Evolutionary conservation across 1,284 basidiomycete species (phyloP).

Genomic region (Fomitopsis pinicola): DNA sequence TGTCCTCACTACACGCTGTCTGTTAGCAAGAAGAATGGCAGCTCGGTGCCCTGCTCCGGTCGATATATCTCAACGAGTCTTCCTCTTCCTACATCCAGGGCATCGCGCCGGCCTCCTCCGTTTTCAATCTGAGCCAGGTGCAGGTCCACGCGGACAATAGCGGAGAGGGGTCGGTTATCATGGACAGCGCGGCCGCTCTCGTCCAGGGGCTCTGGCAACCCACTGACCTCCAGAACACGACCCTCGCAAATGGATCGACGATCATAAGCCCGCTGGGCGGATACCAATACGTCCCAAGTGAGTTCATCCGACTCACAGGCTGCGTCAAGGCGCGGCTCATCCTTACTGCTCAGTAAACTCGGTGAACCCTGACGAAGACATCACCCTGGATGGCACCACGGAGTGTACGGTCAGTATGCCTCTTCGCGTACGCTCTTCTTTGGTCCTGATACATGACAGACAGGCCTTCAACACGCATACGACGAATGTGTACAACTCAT

Average conservation of each 20-base stretch:
- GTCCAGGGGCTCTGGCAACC: conserved; percentile 46
- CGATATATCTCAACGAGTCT: conserved; percentile 34
- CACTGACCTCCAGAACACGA: conserved; percentile 28
- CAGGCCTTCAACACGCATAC: conserved; percentile 29
- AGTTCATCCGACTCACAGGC: conserved; percentile 14
- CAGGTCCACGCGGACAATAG: conserved; percentile 42
- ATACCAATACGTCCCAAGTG: conserved; percentile 63
- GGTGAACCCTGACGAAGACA: conserved; percentile 39
- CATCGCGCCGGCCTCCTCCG: conserved; percentile 23
- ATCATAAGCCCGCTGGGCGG: conserved; percentile 45
- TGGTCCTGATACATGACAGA: neutral
- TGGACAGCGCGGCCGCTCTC: conserved; percentile 42
- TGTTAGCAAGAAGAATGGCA: conserved; percentile 38
- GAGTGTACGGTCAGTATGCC: conserved; percentile 33
- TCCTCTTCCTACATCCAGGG: conserved; percentile 32
- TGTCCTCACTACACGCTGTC: neutral
- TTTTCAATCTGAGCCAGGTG: conserved; percentile 34
- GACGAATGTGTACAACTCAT: conserved; percentile 28
- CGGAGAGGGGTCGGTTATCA: conserved; percentile 48
- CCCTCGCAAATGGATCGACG: conserved; percentile 43
- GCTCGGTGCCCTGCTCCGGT: conserved; percentile 38
- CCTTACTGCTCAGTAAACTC: conserved; percentile 31
- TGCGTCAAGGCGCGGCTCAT: neutral
- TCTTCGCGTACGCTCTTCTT: neutral
- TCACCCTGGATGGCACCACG: conserved; percentile 43